These are phyloP conservation scores for Cytospora piceae DNA, from an alignment of 2,329 filamentous ascomycete genomes.

Conservation along the genomic window DNA sequence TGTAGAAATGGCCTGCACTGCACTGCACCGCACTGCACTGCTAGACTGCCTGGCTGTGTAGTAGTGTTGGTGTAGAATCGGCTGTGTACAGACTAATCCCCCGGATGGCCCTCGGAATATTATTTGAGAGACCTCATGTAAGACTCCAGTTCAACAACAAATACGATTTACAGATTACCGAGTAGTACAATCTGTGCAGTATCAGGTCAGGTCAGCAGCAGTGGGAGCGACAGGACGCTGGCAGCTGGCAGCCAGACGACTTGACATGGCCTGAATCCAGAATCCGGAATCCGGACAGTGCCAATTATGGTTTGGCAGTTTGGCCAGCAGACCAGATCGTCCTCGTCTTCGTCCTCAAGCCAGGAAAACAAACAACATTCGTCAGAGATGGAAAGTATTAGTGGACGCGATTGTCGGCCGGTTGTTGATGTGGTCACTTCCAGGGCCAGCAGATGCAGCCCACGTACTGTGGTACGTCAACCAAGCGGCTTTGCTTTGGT, in stretches of 20 bases:
- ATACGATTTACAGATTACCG: neutral
- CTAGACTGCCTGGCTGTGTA: too few relatives aligned
- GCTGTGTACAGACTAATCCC: neutral
- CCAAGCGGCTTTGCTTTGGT: neutral
- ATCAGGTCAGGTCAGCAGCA: neutral
- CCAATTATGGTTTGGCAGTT: neutral
- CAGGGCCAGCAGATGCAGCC: conserved; percentile 22
- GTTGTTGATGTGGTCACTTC: conserved; percentile 18
- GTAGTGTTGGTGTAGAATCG: too few relatives aligned
- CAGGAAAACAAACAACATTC: neutral
- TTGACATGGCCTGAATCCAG: neutral
- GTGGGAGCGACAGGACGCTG: neutral
- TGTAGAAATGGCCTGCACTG: conserved; percentile 11
- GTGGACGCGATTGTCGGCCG: conserved; percentile 26
- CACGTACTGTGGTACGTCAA: conserved; percentile 23
- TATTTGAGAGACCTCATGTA: neutral
- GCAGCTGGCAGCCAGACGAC: neutral
- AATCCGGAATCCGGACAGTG: neutral
- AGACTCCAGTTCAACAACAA: neutral
- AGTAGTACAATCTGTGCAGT: neutral
- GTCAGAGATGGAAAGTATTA: neutral
- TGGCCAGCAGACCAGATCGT: neutral
- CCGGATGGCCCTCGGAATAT: neutral
- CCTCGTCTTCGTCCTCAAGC: neutral
- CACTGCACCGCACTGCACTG: neutral